Percentiles rank a stretch among this genome's conserved stretches.
These are phyloP conservation scores for Cutaneotrichosporon sp. DNA, from an alignment of 1,284 basidiomycete genomes.

Conservation along the genomic window DNA sequence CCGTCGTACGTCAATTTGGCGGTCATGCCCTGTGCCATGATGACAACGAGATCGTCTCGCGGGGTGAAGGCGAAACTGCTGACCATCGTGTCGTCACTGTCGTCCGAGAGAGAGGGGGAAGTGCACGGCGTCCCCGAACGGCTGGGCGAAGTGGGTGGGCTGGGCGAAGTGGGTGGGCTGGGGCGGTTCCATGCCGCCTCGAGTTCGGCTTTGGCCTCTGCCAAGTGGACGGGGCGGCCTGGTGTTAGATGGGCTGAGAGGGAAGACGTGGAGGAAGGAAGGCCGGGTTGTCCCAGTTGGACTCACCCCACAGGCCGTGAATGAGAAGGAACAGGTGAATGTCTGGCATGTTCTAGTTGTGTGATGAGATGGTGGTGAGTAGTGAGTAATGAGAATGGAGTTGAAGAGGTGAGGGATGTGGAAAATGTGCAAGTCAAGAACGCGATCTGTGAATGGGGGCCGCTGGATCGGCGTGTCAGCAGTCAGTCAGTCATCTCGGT, in stretches of 20 bases:
- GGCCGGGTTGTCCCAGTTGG: not conserved
- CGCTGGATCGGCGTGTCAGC: too few relatives aligned
- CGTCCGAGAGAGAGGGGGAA: not conserved
- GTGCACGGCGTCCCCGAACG: not conserved
- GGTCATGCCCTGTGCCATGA: conserved; percentile 48
- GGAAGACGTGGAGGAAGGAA: not conserved
- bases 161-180: not conserved
- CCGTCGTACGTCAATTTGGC: conserved; percentile 50
- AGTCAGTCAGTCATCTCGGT: not conserved
- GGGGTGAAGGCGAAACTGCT: not conserved
- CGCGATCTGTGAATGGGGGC: not conserved
- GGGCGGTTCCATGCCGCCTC: conserved; percentile 27
- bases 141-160: not conserved
- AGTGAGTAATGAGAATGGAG: not conserved
- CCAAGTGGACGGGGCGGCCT: conserved; percentile 46
- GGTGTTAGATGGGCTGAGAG: not conserved
- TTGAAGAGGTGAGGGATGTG: not conserved
- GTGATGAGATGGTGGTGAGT: not conserved
- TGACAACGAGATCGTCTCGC: conserved; percentile 38
- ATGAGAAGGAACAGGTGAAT: conserved; percentile 51
- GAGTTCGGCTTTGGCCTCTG: conserved; percentile 41
- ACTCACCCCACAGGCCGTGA: conserved; percentile 51
- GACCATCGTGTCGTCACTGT: conserved; percentile 2
- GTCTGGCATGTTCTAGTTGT: conserved; percentile 11
- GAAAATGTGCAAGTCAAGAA: not conserved